A percentile compares a stretch with the other conserved stretches of the same genome.
phyloP scores from a whole-genome alignment of 2,329 filamentous ascomycete species.

The Neonectria neomacrospora region DNA sequence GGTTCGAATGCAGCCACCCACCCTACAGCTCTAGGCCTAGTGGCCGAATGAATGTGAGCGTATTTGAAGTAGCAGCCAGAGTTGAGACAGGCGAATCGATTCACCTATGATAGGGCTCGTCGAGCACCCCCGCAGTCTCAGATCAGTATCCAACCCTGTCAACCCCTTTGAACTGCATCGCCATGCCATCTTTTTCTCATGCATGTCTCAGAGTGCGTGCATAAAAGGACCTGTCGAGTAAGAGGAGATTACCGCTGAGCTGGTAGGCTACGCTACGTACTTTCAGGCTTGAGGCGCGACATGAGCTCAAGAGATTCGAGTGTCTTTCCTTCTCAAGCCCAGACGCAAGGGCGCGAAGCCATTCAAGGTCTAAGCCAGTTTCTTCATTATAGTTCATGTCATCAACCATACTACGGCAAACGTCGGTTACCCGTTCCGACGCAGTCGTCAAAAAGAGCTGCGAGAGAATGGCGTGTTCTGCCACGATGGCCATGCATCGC shows the following conservation, averaged over 20 bases:
- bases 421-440: neutral
- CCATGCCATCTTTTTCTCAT: constrained; percentile 12
- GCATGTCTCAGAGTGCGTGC: constrained; percentile 18
- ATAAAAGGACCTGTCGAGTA: neutral
- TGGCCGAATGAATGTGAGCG: neutral
- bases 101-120: neutral
- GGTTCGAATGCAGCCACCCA: neutral
- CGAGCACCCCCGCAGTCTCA: constrained; percentile 15
- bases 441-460: neutral
- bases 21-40: neutral
- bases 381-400: no score
- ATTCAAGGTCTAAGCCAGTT: no score
- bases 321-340: no score
- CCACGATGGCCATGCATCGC: neutral
- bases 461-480: neutral
- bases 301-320: no score
- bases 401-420: no score
- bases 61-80: neutral
- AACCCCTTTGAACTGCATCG: neutral
- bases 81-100: constrained; percentile 3
- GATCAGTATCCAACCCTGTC: constrained; percentile 9
- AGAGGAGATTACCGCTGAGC: neutral
- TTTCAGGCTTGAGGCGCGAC: neutral
- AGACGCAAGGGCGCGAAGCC: no score
- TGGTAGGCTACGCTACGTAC: constrained; percentile 6